Percentiles rank a stretch among this genome's conserved stretches.
Evolutionary conservation across 768 basidiomycete species (phyloP).

Genomic region (Xerocomus spinulosus): DNA sequence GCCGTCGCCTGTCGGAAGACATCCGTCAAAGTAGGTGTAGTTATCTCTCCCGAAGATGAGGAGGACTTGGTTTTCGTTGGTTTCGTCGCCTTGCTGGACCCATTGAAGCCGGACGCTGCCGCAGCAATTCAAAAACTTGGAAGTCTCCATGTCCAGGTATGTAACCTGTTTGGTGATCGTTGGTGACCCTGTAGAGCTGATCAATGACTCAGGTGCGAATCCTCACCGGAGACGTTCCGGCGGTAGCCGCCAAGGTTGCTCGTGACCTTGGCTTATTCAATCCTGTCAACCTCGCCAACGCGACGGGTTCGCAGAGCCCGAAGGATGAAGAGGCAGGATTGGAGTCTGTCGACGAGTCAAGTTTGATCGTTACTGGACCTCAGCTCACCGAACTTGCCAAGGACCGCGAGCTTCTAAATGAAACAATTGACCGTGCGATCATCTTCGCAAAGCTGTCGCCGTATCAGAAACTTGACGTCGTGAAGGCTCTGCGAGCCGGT

Average conservation of each 20-base stretch:
- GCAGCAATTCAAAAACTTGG: slow-evolving; percentile 28
- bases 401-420: slow-evolving; percentile 21
- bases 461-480: slow-evolving; percentile 32
- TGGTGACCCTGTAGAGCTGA: slow-evolving; percentile 2
- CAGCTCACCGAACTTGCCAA: slow-evolving; percentile 28
- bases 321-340: slow-evolving; percentile 28
- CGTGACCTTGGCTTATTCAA: slow-evolving; percentile 34
- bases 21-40: slow-evolving; percentile 11
- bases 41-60: slow-evolving; percentile 23
- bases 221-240: slow-evolving; percentile 33
- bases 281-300: slow-evolving; percentile 14
- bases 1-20: slow-evolving; percentile 26
- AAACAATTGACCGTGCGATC: slow-evolving; percentile 29
- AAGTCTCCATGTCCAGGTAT: slow-evolving; percentile 29
- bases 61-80: slow-evolving; percentile 29
- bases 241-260: slow-evolving; percentile 36
- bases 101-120: slow-evolving; percentile 30
- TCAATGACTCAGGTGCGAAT: slow-evolving; percentile 27
- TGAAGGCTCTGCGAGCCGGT: slow-evolving; percentile 28
- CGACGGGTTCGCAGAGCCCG: not conserved
- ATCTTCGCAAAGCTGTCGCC: slow-evolving; percentile 32
- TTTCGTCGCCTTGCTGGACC: slow-evolving; percentile 28
- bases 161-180: not conserved
- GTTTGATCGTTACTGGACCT: slow-evolving; percentile 27
- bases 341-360: slow-evolving; percentile 17